phyloP scores from a whole-genome alignment of 139 green algal genomes.

The Auxenochlorella pyrenoidosa region DNA sequence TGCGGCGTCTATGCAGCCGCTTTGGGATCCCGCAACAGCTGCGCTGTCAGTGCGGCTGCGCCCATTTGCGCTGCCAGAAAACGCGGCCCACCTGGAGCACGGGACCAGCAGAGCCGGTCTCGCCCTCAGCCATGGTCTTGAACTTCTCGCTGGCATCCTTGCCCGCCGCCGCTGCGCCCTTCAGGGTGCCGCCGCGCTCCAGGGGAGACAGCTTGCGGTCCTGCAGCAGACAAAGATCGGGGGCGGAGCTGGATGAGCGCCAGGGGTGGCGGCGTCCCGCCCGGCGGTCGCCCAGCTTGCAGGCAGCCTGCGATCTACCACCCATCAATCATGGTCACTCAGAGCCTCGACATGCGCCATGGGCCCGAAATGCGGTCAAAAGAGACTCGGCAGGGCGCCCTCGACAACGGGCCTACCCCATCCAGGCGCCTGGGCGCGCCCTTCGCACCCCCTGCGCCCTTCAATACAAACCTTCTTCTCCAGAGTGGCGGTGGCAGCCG shows the following conservation, averaged over 20 bases:
- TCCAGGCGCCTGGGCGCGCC: neutral
- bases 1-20: too few relatives aligned
- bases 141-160: conserved; percentile 72
- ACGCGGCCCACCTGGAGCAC: conserved; percentile 17
- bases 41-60: too few relatives aligned
- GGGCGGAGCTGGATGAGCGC: neutral
- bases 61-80: too few relatives aligned
- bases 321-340: neutral
- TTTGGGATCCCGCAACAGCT: too few relatives aligned
- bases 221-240: conserved; percentile 7
- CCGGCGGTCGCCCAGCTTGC: neutral
- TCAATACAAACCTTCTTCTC: neutral
- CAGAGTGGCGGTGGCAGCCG: conserved; percentile 10
- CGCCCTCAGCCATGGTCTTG: conserved; percentile 52
- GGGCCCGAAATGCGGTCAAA: neutral
- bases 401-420: neutral
- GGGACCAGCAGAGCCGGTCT: neutral
- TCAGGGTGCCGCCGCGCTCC: conserved; percentile 76
- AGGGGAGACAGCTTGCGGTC: conserved; percentile 73
- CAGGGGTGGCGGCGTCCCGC: neutral
- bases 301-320: neutral
- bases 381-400: neutral
- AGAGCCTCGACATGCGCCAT: neutral
- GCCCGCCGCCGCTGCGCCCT: conserved; percentile 69
- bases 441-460: neutral